These are phyloP conservation scores for Aspergillus haitiensis DNA, from an alignment of 495 filamentous ascomycete genomes.

Conservation along the genomic window DNA sequence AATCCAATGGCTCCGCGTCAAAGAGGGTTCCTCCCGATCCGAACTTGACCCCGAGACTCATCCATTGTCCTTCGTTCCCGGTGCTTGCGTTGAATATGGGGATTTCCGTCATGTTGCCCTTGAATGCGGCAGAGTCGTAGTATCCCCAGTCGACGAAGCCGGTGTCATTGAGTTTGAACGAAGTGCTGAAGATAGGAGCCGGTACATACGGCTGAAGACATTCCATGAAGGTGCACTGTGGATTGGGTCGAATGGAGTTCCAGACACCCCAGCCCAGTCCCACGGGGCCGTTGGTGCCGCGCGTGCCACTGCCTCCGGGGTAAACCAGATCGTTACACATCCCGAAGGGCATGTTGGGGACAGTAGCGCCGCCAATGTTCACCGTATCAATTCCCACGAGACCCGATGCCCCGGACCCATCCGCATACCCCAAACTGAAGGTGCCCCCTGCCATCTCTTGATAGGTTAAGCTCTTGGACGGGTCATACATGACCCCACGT, in stretches of 20 bases:
- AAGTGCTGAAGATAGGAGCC: constrained; percentile 14
- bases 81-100: constrained; percentile 12
- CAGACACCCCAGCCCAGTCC: constrained; percentile 9
- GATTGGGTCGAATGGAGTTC: constrained; percentile 16
- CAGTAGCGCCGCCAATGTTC: constrained; percentile 16
- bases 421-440: constrained; percentile 10
- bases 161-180: constrained; percentile 14
- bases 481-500: constrained; percentile 10
- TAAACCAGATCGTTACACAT: constrained; percentile 12
- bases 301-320: constrained; percentile 11
- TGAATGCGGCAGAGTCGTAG: constrained; percentile 12
- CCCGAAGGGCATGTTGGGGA: constrained; percentile 14
- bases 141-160: constrained; percentile 18
- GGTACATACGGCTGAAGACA: constrained; percentile 15
- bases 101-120: constrained; percentile 9
- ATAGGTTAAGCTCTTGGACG: constrained; percentile 11
- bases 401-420: constrained; percentile 15
- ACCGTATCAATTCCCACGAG: constrained; percentile 15
- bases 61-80: constrained; percentile 18
- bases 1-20: constrained; percentile 4
- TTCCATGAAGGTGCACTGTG: constrained; percentile 20
- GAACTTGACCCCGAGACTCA: constrained; percentile 11
- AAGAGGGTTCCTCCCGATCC: constrained; percentile 9
- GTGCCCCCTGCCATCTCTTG: constrained; percentile 2
- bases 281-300: constrained; percentile 13